Conservation (phyloP, 441 rosid genomes). For the Corymbia citriodora region DNA sequence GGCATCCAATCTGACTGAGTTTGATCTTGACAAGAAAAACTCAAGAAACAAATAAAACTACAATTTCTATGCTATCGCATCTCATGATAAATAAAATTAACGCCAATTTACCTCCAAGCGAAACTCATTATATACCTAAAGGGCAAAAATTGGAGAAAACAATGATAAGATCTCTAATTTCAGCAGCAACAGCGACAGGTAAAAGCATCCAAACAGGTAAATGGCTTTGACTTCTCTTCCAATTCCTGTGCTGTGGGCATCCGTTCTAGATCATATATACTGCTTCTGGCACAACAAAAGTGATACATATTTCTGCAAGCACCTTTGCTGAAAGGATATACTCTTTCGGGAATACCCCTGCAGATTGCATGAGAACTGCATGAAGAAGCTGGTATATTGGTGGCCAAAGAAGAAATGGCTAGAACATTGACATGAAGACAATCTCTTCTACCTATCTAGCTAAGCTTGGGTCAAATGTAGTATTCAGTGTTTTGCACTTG, state of each 20-base stretch:
- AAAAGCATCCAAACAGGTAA: neutral
- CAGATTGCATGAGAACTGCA: neutral
- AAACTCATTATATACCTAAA: neutral
- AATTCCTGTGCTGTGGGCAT: neutral
- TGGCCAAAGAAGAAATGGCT: neutral
- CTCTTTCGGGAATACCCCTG: neutral
- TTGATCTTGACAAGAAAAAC: neutral
- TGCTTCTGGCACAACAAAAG: neutral
- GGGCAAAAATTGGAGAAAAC: neutral
- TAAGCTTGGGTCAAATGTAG: neutral
- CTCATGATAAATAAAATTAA: neutral
- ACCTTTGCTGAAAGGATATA: neutral
- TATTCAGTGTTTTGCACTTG: neutral
- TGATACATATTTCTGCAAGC: neutral
- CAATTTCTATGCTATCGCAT: neutral
- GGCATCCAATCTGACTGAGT: neutral
- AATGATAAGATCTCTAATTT: neutral
- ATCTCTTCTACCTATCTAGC: neutral
- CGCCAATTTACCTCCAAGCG: neutral
- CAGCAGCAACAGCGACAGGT: slow-evolving; percentile 1
- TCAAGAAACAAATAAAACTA: neutral
- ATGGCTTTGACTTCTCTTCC: neutral
- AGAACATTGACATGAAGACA: neutral
- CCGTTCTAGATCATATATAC: neutral
- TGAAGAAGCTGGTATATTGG: neutral